These are phyloP conservation scores for Capsicum chinense DNA, from an alignment of 257 asterid species.

Conservation along the genomic window DNA sequence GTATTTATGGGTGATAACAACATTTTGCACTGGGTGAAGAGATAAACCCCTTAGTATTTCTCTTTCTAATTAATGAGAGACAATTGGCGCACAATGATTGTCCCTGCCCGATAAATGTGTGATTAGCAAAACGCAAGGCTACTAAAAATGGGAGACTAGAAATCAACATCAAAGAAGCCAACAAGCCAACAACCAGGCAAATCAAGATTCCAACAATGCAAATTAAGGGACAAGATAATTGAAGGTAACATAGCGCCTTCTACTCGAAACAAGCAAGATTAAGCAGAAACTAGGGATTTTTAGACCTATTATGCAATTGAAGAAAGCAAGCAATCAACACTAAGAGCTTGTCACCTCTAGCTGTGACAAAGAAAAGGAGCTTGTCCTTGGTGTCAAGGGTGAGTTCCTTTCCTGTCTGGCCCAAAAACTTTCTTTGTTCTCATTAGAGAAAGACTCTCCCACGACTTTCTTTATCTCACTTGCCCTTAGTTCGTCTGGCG, in stretches of 20 bases:
- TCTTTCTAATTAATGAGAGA: background rate
- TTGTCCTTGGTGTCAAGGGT: no score
- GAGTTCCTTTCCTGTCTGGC: no score
- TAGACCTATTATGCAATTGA: background rate
- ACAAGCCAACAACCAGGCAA: background rate
- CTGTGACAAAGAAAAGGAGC: background rate
- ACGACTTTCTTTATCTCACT: no score
- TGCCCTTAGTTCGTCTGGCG: no score
- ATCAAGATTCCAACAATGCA: background rate
- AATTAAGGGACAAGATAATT: background rate
- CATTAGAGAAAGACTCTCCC: no score
- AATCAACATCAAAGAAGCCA: background rate
- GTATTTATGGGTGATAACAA: conserved; percentile 34
- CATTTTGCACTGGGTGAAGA: conserved; percentile 40
- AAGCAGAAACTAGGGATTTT: background rate
- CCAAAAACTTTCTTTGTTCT: no score
- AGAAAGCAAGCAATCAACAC: background rate
- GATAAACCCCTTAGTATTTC: background rate
- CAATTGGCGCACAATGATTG: background rate
- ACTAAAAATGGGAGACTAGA: background rate
- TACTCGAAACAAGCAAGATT: background rate
- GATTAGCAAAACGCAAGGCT: background rate
- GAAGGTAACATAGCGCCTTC: background rate
- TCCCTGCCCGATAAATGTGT: background rate
- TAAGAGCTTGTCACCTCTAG: background rate